Conservation (phyloP, 768 basidiomycete genomes). For the Termitomyces heimii region DNA sequence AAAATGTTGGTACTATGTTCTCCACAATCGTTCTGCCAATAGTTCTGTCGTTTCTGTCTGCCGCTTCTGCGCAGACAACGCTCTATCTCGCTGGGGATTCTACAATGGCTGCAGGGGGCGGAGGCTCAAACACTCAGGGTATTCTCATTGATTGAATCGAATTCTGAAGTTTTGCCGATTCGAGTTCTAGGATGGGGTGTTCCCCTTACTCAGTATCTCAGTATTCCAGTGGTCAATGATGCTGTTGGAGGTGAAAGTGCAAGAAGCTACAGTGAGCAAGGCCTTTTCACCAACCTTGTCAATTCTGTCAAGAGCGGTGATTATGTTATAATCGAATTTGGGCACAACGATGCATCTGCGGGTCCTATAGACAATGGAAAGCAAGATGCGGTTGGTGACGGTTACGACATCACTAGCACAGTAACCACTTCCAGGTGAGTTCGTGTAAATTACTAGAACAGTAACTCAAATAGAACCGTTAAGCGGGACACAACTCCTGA, state of each 20-base stretch:
- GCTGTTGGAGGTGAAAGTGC: slow-evolving; percentile 42
- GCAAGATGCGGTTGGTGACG: slow-evolving; percentile 30
- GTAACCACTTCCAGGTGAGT: not conserved
- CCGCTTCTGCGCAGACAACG: slow-evolving; percentile 28
- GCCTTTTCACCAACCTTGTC: slow-evolving; percentile 37
- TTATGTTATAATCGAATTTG: slow-evolving; percentile 41
- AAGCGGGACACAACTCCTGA: slow-evolving; percentile 31
- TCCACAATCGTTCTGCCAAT: not conserved
- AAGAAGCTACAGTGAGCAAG: slow-evolving; percentile 42
- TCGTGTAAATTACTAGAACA: not conserved
- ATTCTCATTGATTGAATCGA: not conserved
- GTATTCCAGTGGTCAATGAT: slow-evolving; percentile 36
- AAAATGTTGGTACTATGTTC: not conserved
- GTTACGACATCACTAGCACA: not conserved
- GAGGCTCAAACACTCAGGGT: slow-evolving; percentile 32
- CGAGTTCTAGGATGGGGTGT: slow-evolving; percentile 35
- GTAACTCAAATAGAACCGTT: not conserved
- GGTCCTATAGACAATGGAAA: slow-evolving; percentile 31
- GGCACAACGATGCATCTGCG: slow-evolving; percentile 40
- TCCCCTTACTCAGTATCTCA: slow-evolving; percentile 33
- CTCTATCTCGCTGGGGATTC: slow-evolving; percentile 39
- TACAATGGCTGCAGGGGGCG: slow-evolving; percentile 36
- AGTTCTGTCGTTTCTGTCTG: not conserved
- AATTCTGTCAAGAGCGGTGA: slow-evolving; percentile 32
- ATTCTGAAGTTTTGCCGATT: not conserved